Evolutionary conservation across 78 protist species (phyloP), one percentile per base, ranked within the genome.

Genomic region (Corallochytrium limacisporum): DNA sequence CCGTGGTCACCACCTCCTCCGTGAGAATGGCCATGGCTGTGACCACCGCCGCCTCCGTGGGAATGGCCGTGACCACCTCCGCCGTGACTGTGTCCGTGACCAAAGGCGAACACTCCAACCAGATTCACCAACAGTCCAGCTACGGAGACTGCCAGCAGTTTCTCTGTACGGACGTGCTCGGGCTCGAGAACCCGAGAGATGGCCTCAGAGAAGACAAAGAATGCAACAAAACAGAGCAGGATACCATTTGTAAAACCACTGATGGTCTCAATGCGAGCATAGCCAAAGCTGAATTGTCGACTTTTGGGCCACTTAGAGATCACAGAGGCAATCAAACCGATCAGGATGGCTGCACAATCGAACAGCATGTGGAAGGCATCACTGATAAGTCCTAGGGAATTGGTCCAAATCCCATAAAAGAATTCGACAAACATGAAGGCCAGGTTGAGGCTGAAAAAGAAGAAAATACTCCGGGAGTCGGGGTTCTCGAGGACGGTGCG

Each of bases 281-380:
- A 85, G 20, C n/a, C n/a, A n/a, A 63, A 92, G 5, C 93, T 40
- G 36, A 44, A 83, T 26, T 22, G 22, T 8, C 61, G 53, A 42
- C 62, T 77, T 7, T 77, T 47, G 26, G 69, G 74, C 83, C 91
- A 85, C 53, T 67, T 69, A 20, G 88, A n/a, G 40, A 88, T 75
- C 61, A 78, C 69, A 3, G 83, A 40, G 1, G 95, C 94, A 4
- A 32, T 53, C 39, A 94, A 61, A 4, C 90, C 94, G 26, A 90
- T 77, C 39, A 72, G 81, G 9, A 94, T 40, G 15, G 97, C 89
- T 6, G 77, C 57, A 22, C 87, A 83, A 62, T 94, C 98, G 20
- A 91, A 82, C 10, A 89, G 63, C 98, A 94, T 94, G 82, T 94
- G 98, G 29, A 85, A 82, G 9, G 94, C 84, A 62, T 94, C 98